phyloP scores from a whole-genome alignment of 768 basidiomycete species.

The Nidularia sp. region DNA sequence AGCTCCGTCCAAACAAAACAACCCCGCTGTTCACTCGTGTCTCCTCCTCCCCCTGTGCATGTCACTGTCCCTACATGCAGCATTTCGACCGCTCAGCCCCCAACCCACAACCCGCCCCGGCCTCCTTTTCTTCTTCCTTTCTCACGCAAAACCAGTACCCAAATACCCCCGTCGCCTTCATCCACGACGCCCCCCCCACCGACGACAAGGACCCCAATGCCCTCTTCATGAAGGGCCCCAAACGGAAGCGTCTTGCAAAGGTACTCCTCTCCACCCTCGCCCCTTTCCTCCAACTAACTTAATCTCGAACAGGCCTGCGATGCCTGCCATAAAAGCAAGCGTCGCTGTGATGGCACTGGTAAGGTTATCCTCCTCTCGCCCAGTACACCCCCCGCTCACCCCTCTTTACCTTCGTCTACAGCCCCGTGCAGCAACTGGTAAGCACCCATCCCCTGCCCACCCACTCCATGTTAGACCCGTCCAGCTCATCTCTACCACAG shows the following conservation, averaged over 20 bases:
- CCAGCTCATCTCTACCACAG: slow-evolving; percentile 29
- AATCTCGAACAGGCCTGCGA: slow-evolving; percentile 55
- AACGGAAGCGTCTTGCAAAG: slow-evolving; percentile 55
- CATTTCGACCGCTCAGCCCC: slow-evolving; percentile 17
- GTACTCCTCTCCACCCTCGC: slow-evolving; percentile 15
- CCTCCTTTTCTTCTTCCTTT: slow-evolving; percentile 12
- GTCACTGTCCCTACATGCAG: slow-evolving; percentile 27
- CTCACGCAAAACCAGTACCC: slow-evolving; percentile 9
- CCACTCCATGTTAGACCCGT: slow-evolving; percentile 3
- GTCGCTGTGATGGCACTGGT: slow-evolving; percentile 82
- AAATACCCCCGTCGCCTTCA: slow-evolving; percentile 3
- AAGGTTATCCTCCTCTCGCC: slow-evolving; percentile 18
- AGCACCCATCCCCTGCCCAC: slow-evolving; percentile 12
- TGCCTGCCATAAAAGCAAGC: slow-evolving; percentile 82
- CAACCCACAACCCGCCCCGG: slow-evolving; percentile 2
- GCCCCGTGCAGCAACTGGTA: slow-evolving; percentile 84
- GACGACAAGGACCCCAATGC: slow-evolving; percentile 22
- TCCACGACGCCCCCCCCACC: slow-evolving; percentile 15
- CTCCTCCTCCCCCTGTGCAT: slow-evolving; percentile 8
- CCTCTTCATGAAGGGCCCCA: slow-evolving; percentile 41
- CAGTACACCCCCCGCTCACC: slow-evolving; percentile 7
- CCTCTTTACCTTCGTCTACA: slow-evolving; percentile 18
- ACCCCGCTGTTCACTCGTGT: neutral
- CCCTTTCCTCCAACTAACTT: slow-evolving; percentile 5
- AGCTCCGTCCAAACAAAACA: slow-evolving; percentile 1